A percentile compares a stretch with the other conserved stretches of the same genome.
Conservation (phyloP, 2,329 filamentous ascomycete species). For the Botryotinia narcissicola region DNA sequence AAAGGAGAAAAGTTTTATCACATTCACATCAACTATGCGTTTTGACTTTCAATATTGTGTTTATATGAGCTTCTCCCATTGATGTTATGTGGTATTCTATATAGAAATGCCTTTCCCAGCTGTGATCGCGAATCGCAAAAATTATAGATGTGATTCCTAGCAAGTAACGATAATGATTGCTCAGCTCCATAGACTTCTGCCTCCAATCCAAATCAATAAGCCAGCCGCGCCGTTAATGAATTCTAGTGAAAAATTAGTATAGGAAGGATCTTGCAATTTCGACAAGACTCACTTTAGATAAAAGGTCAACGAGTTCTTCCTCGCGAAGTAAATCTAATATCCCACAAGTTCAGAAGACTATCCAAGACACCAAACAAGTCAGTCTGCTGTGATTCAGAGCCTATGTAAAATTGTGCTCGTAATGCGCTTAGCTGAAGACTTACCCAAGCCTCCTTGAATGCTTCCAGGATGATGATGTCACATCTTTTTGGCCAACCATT, state of each 20-base stretch:
- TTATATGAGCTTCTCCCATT: neutral
- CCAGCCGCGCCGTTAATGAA: rapidly evolving
- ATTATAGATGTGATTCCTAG: neutral
- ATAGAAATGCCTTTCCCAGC: neutral
- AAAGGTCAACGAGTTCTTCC: rapidly evolving
- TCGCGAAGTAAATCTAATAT: neutral
- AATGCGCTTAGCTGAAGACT: neutral
- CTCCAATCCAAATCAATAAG: neutral
- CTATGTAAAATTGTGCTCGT: neutral
- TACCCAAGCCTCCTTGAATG: neutral
- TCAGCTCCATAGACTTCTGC: neutral
- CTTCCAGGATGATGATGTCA: neutral
- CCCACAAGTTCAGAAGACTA: neutral
- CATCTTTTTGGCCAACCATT: neutral
- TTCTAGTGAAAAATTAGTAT: neutral
- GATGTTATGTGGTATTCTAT: neutral
- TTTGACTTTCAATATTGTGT: rapidly evolving
- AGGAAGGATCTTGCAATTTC: rapidly evolving
- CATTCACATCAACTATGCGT: no score
- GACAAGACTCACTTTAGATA: neutral
- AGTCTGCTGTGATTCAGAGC: neutral
- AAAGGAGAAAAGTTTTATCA: neutral
- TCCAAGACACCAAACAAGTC: neutral
- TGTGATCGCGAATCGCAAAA: no score
- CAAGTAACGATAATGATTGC: neutral